A percentile compares a stretch with the other conserved stretches of the same genome.
These are phyloP conservation scores for Boletellus emodensis DNA, from an alignment of 768 basidiomycete genomes.

Conservation along the genomic window DNA sequence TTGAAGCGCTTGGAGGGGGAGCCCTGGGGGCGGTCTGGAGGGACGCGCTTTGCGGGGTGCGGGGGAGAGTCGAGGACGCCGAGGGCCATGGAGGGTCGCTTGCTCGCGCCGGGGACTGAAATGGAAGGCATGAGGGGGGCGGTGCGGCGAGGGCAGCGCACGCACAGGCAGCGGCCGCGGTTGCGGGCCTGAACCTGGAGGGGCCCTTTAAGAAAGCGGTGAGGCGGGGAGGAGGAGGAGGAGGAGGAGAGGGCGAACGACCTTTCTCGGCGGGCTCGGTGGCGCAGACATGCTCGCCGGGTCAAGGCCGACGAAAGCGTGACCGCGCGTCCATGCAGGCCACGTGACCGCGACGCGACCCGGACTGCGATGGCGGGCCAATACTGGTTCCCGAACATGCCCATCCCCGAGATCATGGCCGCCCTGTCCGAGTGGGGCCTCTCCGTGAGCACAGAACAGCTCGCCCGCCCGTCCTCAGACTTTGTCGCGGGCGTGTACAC, in stretches of 20 bases:
- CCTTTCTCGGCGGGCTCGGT: slow-evolving; percentile 7
- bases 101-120: slow-evolving; percentile 40
- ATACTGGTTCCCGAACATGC: slow-evolving; percentile 65
- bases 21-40: slow-evolving; percentile 16
- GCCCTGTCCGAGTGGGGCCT: slow-evolving; percentile 69
- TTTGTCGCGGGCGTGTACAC: slow-evolving; percentile 69
- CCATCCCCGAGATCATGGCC: slow-evolving; percentile 57
- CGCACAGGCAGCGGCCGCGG: slow-evolving; percentile 12
- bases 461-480: slow-evolving; percentile 61
- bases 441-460: slow-evolving; percentile 61
- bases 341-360: slow-evolving; percentile 30
- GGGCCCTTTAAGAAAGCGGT: slow-evolving; percentile 3
- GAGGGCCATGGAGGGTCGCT: slow-evolving; percentile 16
- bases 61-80: slow-evolving; percentile 19
- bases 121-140: slow-evolving; percentile 5
- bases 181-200: slow-evolving; percentile 48
- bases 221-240: background rate
- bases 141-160: background rate
- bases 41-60: slow-evolving; percentile 31
- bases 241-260: background rate
- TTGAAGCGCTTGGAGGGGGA: slow-evolving; percentile 32
- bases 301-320: slow-evolving; percentile 6
- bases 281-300: background rate
- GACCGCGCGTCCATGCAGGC: slow-evolving; percentile 10
- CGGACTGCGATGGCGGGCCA: slow-evolving; percentile 28